Conservation (phyloP, 805 yeast genomes). For the Cyberlindnera meyerae region DNA sequence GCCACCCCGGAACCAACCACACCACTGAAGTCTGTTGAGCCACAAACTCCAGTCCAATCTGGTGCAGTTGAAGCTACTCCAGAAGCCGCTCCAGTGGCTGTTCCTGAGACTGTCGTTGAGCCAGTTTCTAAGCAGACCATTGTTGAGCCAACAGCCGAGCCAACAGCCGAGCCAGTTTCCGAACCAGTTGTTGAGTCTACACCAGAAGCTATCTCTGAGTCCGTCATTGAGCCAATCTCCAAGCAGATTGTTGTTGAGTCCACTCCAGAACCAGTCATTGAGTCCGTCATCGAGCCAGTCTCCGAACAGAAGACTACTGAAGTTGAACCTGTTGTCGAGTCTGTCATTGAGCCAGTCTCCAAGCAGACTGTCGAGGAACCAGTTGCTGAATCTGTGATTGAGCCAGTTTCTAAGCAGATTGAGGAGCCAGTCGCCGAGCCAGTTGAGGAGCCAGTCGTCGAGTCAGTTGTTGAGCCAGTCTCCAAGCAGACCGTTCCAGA, state of each 20-base stretch:
- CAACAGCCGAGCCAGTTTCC: constrained; percentile 2
- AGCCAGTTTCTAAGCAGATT: neutral
- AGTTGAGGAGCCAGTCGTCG: constrained; percentile 9
- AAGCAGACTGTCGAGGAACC: constrained; percentile 3
- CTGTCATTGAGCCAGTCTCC: constrained; percentile 5
- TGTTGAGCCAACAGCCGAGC: constrained; percentile 2
- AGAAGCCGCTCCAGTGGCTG: constrained; percentile 17
- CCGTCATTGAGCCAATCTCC: too few species aligned
- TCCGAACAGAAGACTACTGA: constrained; percentile 2
- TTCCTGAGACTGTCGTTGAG: constrained; percentile 15
- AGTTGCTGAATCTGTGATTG: constrained; percentile 3
- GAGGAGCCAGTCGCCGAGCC: neutral
- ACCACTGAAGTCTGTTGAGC: constrained; percentile 9
- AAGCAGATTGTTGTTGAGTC: too few species aligned
- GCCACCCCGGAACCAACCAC: constrained; percentile 10
- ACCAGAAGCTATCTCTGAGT: neutral
- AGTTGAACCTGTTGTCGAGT: constrained; percentile 13
- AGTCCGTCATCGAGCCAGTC: too few species aligned
- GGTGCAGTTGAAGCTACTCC: constrained; percentile 6
- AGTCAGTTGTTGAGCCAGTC: too few species aligned
- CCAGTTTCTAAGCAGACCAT: constrained; percentile 4
- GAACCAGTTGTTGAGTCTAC: neutral
- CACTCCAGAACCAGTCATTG: constrained; percentile 10
- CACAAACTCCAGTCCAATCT: constrained; percentile 8
- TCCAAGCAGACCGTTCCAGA: constrained; percentile 1